Evolutionary conservation across 2,329 filamentous ascomycete genomes (phyloP), one percentile per base, ranked within the genome.

Genomic region (Periconia sp.): DNA sequence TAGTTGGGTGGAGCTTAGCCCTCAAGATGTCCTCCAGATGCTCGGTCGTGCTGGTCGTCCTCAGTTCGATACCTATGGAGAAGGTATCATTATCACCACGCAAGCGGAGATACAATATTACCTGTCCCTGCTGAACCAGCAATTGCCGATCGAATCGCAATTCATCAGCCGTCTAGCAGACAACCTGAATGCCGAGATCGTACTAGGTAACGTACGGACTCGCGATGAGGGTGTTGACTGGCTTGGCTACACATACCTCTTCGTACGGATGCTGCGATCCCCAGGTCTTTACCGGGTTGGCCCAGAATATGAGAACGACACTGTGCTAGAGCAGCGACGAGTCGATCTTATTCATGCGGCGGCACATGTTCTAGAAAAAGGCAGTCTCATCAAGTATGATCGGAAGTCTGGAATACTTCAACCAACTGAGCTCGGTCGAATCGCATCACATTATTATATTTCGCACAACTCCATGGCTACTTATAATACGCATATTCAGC

Each of bases 361-460:
- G 46, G 93, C 94, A 15, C 83, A 85, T 31, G 86, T 96, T 1
- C 79, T 99, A 11, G 91, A 95, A 66, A 94, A 90, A 69, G 91
- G 91, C 2, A 92, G 88, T 56, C 82, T 99, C 8, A 82, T 96
- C 74, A 97, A 96, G 68, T 99, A 99, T 68, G 94, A 99, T 66
- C 94, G 95, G 74, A 94, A 94, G 75, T 87, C 88, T 1, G 94
- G 95, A 23, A 90, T 87, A 65, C 76, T 99, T 31, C 92, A 96
- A 74, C 85, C 90, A 3, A 99, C 94, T 0, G 94, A 99, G 73
- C 86, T 99, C 50, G 94, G 95, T 49, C 88, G 94, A 41, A 95
- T 99, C 62, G 90, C 95, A 6, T 97, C 93, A 14, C 94, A 99
- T 74, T 99, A 99, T 79, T 99, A 99, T 79, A 97, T 99, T 68